Percentiles rank a stretch among this genome's conserved stretches.
These are phyloP conservation scores for Lepraria neglecta DNA, from an alignment of 495 filamentous ascomycete species.

Conservation along the genomic window DNA sequence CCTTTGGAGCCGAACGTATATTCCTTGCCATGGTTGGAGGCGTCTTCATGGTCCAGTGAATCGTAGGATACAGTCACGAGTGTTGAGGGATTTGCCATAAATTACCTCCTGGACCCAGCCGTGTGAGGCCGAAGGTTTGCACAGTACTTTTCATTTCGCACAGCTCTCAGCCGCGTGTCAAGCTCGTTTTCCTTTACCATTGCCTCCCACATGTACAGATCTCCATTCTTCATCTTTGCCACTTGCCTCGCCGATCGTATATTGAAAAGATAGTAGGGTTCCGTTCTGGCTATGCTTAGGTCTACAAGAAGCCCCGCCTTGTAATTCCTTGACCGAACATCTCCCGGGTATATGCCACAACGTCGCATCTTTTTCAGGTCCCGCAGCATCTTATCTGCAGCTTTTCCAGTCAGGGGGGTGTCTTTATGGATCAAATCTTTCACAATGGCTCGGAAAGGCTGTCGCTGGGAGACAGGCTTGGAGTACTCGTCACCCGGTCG, in stretches of 20 bases:
- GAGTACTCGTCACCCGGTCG: not conserved
- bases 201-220: not conserved
- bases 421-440: conserved; percentile 21
- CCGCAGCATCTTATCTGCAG: conserved; percentile 12
- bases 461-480: conserved; percentile 11
- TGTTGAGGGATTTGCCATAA: too few species aligned
- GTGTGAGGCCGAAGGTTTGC: not conserved
- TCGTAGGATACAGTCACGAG: too few species aligned
- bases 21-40: too few species aligned
- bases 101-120: not conserved
- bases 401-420: not conserved
- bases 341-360: conserved; percentile 9
- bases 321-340: conserved; percentile 17
- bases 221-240: not conserved
- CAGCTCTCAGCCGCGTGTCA: not conserved
- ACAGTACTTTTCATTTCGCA: conserved; percentile 7
- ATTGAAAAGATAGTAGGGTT: conserved; percentile 15
- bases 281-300: conserved; percentile 16
- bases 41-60: too few species aligned
- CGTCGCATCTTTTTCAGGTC: conserved; percentile 21
- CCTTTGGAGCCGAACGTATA: too few species aligned
- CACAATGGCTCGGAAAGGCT: conserved; percentile 19
- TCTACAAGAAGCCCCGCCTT: conserved; percentile 19
- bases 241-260: not conserved
- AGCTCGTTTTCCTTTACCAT: not conserved